Evolutionary conservation across 2,329 filamentous ascomycete genomes (phyloP).

Genomic region (Venturiaceae sp.): DNA sequence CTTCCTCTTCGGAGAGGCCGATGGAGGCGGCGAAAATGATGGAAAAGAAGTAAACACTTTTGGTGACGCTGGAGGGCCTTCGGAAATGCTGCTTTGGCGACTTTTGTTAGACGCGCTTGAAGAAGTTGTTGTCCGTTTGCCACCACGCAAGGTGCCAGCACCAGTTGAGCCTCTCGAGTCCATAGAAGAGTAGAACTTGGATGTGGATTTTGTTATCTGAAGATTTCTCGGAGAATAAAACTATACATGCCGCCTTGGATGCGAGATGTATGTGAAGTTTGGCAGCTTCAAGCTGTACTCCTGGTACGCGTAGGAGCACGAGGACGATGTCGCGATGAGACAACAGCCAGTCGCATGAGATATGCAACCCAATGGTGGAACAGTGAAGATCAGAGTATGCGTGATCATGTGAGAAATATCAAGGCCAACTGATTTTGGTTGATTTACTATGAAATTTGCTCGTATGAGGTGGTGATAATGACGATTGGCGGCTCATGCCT

Average conservation of each 20-base stretch:
- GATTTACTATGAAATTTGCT: no score
- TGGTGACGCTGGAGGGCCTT: constrained; percentile 3
- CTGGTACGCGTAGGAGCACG: not conserved
- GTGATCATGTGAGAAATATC: not conserved
- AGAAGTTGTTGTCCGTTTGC: constrained; percentile 1
- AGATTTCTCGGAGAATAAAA: not conserved
- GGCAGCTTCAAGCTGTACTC: not conserved
- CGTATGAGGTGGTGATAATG: no score
- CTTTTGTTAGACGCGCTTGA: not conserved
- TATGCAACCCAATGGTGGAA: not conserved
- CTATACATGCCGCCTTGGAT: not conserved
- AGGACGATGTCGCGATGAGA: not conserved
- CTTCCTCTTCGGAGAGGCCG: constrained; percentile 1
- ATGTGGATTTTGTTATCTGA: no score
- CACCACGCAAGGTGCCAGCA: not conserved
- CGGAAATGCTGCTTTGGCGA: constrained; percentile 1
- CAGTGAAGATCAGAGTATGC: not conserved
- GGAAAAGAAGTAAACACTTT: constrained; percentile 8
- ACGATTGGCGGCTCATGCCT: no score
- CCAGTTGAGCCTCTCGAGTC: not conserved
- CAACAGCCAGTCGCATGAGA: not conserved
- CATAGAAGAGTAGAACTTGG: not conserved
- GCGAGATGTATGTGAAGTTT: not conserved
- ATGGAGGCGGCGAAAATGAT: not conserved
- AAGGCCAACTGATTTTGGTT: no score